These are phyloP conservation scores for Thalassia testudinum DNA, from an alignment of 116 monocot species.

Conservation along the genomic window DNA sequence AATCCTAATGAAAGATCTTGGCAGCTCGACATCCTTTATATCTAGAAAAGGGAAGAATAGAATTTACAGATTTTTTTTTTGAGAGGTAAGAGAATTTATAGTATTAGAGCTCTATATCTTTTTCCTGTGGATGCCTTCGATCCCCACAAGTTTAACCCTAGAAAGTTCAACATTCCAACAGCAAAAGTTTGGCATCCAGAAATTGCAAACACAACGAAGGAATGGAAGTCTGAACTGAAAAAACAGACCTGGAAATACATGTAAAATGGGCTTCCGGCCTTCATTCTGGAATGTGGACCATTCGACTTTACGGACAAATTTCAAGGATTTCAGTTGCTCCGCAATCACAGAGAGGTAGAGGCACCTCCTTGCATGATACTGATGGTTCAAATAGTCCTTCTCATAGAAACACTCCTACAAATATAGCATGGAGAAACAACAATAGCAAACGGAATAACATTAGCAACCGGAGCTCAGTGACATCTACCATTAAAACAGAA, in stretches of 20 bases:
- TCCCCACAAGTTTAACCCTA: too few relatives aligned
- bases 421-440: too few relatives aligned
- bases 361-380: conserved; percentile 74
- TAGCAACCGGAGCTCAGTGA: too few relatives aligned
- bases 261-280: conserved; percentile 79
- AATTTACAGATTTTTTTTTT: too few relatives aligned
- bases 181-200: too few relatives aligned
- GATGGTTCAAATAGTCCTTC: conserved; percentile 78
- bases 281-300: conserved; percentile 76
- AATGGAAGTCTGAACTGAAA: background rate
- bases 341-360: conserved; percentile 72
- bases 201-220: too few relatives aligned
- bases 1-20: conserved; percentile 54
- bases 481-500: too few relatives aligned
- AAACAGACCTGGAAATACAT: conserved; percentile 57
- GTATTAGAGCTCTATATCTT: too few relatives aligned
- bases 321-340: conserved; percentile 31
- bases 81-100: too few relatives aligned
- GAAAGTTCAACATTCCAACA: too few relatives aligned
- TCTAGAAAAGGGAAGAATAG: conserved; percentile 15
- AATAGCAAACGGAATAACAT: too few relatives aligned
- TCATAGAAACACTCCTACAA: conserved; percentile 32
- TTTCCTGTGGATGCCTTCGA: too few relatives aligned
- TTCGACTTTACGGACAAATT: conserved; percentile 26
- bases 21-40: conserved; percentile 28